These are phyloP conservation scores for Anthostomella pinea DNA, from an alignment of 2,329 filamentous ascomycete species.

Conservation along the genomic window DNA sequence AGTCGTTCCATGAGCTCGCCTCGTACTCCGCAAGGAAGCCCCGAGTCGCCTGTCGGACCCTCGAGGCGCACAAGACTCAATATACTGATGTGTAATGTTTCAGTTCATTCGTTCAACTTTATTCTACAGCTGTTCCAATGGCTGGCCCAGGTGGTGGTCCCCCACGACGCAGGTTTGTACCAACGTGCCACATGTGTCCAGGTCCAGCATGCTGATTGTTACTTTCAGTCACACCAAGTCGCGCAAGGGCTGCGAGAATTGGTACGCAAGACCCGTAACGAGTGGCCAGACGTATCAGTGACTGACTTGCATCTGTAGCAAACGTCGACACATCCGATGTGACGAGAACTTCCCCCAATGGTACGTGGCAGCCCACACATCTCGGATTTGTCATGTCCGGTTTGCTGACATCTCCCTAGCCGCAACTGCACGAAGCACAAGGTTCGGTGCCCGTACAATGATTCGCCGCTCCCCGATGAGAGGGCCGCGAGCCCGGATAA, in stretches of 20 bases:
- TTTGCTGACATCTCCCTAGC: constrained; percentile 45
- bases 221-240: constrained; percentile 89
- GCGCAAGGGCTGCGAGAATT: constrained; percentile 95
- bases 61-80: constrained; percentile 3
- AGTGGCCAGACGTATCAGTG: neutral
- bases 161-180: constrained; percentile 63
- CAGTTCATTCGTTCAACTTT: constrained; percentile 36
- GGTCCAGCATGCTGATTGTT: constrained; percentile 20
- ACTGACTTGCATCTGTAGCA: constrained; percentile 45
- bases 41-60: constrained; percentile 9
- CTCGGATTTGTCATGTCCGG: constrained; percentile 20
- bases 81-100: constrained; percentile 25
- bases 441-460: constrained; percentile 96
- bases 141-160: constrained; percentile 93
- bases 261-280: constrained; percentile 44
- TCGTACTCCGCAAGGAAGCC: constrained; percentile 1
- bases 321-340: constrained; percentile 94
- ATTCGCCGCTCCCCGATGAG: constrained; percentile 68
- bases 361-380: too few species aligned
- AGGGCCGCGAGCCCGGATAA: constrained; percentile 59
- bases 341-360: constrained; percentile 98
- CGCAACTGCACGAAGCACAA: constrained; percentile 99
- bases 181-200: constrained; percentile 4
- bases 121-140: constrained; percentile 56
- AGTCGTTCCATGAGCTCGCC: constrained; percentile 15